Base-by-base conservation (phyloP, 2,329 filamentous ascomycete species). In the Penicillium sp. region DNA sequence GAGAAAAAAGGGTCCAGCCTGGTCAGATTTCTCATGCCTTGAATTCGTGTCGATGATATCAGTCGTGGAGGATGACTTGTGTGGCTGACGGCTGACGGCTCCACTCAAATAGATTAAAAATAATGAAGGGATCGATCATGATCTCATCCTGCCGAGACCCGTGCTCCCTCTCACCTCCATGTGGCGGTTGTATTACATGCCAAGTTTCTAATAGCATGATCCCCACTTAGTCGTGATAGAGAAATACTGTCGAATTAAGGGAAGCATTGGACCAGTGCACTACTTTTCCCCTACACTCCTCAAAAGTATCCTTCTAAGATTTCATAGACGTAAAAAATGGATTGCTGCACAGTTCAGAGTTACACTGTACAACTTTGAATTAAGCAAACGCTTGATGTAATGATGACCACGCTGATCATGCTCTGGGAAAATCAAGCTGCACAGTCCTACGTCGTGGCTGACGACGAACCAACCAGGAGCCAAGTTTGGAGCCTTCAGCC, bases 81-180 rank as follows among this genome's bases (percentile, higher is more conserved):
- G 63, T 65, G 63, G 63, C 63, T 64, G 62, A 63, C 29, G 23
- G n/a, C n/a, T n/a, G n/a, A n/a, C n/a, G 57, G 55, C 56, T 60
- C 63, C 63, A 65, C 63, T 54, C 23, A 53, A 63, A 65, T 65
- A 65, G 45, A 65, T 65, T 64, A 62, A 64, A 63, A 52, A 61
- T 62, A 55, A 62, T 62, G 59, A 58, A 62, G 57, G 55, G 53
- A 45, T 49, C 53, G 55, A 61, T 59, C 60, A 64, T 65, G 63
- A 65, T 65, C 58, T 65, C 63, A 64, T 65, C 48, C 58, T 45
- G 54, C 52, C 54, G 54, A 57, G 40, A 52, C 52, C 45, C 53
- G 22, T 55, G 23, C 22, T 22, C 25, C n/a, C n/a, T n/a, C n/a
- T n/a, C n/a, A n/a, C n/a, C n/a, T 29, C 37, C 48, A 46, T 57